Conservation (phyloP, 2,329 filamentous ascomycete genomes). For the Fusarium sp. region DNA sequence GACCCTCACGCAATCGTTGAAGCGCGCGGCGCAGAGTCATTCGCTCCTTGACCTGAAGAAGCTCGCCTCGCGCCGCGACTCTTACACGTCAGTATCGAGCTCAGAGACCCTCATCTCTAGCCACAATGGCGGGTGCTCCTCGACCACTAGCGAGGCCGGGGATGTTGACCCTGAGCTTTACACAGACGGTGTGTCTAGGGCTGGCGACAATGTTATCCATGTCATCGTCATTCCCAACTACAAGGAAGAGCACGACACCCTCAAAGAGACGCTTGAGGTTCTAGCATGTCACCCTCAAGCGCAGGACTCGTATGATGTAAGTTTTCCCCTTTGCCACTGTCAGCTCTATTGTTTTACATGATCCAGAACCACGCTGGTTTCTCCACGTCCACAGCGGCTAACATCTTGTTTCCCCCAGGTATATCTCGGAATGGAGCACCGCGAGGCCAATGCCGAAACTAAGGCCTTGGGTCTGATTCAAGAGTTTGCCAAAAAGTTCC, state of each 20-base stretch:
- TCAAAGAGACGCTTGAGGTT: slow-evolving; percentile 76
- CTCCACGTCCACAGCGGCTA: neutral
- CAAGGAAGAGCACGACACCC: slow-evolving; percentile 77
- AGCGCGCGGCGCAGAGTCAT: slow-evolving; percentile 58
- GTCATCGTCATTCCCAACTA: slow-evolving; percentile 80
- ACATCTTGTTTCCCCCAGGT: slow-evolving; percentile 58
- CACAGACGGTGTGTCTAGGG: slow-evolving; percentile 56
- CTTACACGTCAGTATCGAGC: slow-evolving; percentile 67
- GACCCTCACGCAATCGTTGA: slow-evolving; percentile 65
- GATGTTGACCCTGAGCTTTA: slow-evolving; percentile 62
- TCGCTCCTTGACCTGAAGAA: slow-evolving; percentile 60
- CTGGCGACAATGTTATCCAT: slow-evolving; percentile 66
- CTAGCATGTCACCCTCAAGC: slow-evolving; percentile 76
- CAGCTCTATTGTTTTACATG: neutral
- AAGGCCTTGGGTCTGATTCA: slow-evolving; percentile 74
- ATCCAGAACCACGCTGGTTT: neutral
- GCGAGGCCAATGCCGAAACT: slow-evolving; percentile 69
- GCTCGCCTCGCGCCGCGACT: slow-evolving; percentile 62
- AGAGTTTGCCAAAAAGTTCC: slow-evolving; percentile 73
- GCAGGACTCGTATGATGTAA: slow-evolving; percentile 74
- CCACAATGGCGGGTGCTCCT: slow-evolving; percentile 60
- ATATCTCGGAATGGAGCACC: slow-evolving; percentile 79
- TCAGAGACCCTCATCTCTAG: slow-evolving; percentile 62
- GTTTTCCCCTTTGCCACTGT: slow-evolving; percentile 47
- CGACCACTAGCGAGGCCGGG: slow-evolving; percentile 63